These are phyloP conservation scores for Gymnopilus dilepis DNA, from an alignment of 768 basidiomycete genomes.

Conservation along the genomic window DNA sequence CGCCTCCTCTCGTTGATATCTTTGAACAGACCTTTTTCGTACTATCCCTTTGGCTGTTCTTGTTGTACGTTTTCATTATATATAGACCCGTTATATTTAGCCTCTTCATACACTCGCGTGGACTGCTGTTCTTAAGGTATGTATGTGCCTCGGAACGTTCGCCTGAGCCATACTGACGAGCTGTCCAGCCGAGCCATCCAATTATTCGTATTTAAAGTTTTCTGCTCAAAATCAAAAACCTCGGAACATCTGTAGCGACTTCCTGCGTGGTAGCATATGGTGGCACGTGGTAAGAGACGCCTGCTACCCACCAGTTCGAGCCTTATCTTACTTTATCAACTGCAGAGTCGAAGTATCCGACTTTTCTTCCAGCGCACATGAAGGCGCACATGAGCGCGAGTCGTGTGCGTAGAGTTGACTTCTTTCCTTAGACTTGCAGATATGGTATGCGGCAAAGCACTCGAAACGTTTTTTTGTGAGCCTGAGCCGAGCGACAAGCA, in stretches of 20 bases:
- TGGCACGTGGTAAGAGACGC: conserved; percentile 28
- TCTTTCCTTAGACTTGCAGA: conserved; percentile 9
- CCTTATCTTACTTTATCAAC: conserved; percentile 20
- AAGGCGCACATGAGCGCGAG: conserved; percentile 19
- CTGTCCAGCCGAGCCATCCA: conserved; percentile 21
- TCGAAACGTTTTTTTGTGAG: conserved; percentile 22
- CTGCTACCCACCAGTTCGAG: conserved; percentile 10
- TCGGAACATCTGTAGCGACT: conserved; percentile 24
- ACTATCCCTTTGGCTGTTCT: conserved; percentile 28
- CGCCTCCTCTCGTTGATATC: conserved; percentile 49
- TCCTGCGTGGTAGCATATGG: conserved; percentile 18
- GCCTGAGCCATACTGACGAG: conserved; percentile 19
- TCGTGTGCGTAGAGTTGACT: conserved; percentile 8
- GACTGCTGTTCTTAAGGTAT: conserved; percentile 22
- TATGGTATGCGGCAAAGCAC: conserved; percentile 6
- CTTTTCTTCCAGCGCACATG: conserved; percentile 13
- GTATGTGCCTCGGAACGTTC: conserved; percentile 22
- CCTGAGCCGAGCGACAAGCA: conserved; percentile 20
- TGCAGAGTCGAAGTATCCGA: conserved; percentile 14
- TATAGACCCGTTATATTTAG: conserved; percentile 41
- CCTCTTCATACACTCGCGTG: conserved; percentile 20
- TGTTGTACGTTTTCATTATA: conserved; percentile 41
- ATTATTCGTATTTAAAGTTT: conserved; percentile 6
- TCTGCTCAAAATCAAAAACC: conserved; percentile 20
- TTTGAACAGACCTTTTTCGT: conserved; percentile 23